phyloP scores from a whole-genome alignment of 805 yeast genomes.

The Zygoascus ofunaensis region DNA sequence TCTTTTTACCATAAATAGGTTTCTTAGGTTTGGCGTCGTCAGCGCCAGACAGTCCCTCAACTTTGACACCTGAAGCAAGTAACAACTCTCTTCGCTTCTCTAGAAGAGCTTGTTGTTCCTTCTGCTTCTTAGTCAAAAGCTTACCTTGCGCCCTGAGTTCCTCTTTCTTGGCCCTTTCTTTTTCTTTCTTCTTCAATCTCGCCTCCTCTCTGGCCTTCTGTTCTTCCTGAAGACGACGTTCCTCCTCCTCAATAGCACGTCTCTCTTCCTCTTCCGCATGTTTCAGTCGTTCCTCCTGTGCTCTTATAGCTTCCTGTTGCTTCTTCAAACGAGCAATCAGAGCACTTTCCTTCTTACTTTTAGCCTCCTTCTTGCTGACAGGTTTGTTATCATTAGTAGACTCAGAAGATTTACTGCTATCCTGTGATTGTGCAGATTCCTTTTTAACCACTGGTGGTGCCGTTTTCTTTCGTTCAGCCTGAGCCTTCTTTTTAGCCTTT shows the following conservation, averaged over 20 bases:
- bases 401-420: constrained; percentile 19
- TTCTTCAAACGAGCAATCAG: constrained; percentile 85
- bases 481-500: constrained; percentile 83
- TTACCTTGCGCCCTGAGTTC: constrained; percentile 96
- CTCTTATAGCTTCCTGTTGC: constrained; percentile 82
- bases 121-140: constrained; percentile 85
- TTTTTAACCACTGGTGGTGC: constrained; percentile 41
- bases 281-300: constrained; percentile 75
- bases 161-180: constrained; percentile 77
- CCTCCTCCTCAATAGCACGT: constrained; percentile 43
- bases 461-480: constrained; percentile 76
- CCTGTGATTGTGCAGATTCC: constrained; percentile 40
- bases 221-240: constrained; percentile 49
- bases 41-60: constrained; percentile 54
- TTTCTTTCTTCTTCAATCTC: constrained; percentile 64
- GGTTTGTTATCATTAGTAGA: constrained; percentile 28
- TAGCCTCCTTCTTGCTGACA: constrained; percentile 37
- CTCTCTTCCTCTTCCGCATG: constrained; percentile 64
- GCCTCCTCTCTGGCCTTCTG: constrained; percentile 48
- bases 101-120: constrained; percentile 75
- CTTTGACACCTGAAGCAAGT: constrained; percentile 60
- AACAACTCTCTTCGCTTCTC: constrained; percentile 87
- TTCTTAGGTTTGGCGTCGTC: constrained; percentile 47
- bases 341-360: constrained; percentile 76
- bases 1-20: constrained; percentile 29